Evolutionary conservation across 139 green algal species (phyloP), one percentile per base, ranked within the genome.

Genomic region (Parachlorella kessleri): DNA sequence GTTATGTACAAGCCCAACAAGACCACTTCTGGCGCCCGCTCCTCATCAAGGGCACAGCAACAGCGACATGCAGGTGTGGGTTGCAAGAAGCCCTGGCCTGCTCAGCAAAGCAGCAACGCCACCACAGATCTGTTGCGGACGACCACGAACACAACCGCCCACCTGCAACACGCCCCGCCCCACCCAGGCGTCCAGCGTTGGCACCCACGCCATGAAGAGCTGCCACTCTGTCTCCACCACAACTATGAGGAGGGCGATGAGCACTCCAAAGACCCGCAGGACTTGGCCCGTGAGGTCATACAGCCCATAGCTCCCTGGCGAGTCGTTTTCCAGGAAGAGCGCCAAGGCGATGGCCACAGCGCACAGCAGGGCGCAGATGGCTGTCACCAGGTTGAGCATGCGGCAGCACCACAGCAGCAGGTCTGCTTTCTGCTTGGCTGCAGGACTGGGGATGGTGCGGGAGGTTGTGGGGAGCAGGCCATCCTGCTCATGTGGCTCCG

Each of bases 301-400:
- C 48, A 59, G 21, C 48, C 48, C 14, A 18, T 14, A 59, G 48
- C 21, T 14, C 14, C 21, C 48, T 59, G 48, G 48, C 48, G 72
- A 63, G 23, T 70, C 64, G 40, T 35, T 55, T 23, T 55, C 48
- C 4, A 80, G 38, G 33, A 70, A 59, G 24, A 83, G 59, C 35
- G 76, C 69, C 54, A 80, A 67, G 65, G 38, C 76, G 37, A 83
- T 80, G 36, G 76, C 76, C 41, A 76, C 40, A 18, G 68, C 81
- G 64, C 76, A 83, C 23, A 79, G 70, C 66, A 86, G 14, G 10
- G 74, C 54, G 54, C 66, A 82, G 6, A 83, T 8, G 0, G 30
- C 81, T 3, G 81, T 83, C 40, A 80, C n/a, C 54, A 83, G 59
- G 36, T 86, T 86, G 33, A 86, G 69, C 24, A 80, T 36, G 10